Evolutionary conservation across 1,139 yeast genomes (phyloP), one percentile per base, ranked within the genome.

Genomic region (Debaryomyces coudertii): DNA sequence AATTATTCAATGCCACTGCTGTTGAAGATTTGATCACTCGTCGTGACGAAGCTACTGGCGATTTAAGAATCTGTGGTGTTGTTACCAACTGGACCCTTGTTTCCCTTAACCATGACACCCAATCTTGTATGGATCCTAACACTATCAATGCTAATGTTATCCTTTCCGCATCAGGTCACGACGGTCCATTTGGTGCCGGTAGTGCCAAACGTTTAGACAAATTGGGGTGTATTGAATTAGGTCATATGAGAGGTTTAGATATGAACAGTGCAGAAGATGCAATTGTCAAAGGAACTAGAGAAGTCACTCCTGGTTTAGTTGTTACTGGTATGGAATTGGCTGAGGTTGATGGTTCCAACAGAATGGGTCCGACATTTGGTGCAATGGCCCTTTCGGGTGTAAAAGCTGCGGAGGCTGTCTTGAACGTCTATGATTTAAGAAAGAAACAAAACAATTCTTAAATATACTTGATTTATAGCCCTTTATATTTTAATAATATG

Each of bases 361-460:
- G 93, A 68, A 86, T 86, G 92, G 92, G 93, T 14, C 92, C 93
- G 43, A 86, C 92, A 28, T 86, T 86, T 54, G 92, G 90, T 48
- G 92, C 90, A 42, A 86, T 86, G 92, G 86, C 82, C 34, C 77
- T 84, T 49, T 80, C 87, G 28, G 90, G 90, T 54, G 85, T 84
- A 54, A 84, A 84, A 68, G 90, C 90, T 40, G 90, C 90, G 22
- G 88, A 85, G 58, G 64, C 75, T 31, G 81, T 77, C 36, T 71
- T 82, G 63, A 73, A 76, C 46, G 77, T 78, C 36, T 71, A 67
- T 52, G 85, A 81, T 31, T 41, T 60, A 40, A 76, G 85, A 65
- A 75, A 71, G 68, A 63, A 64, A 53, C 73, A 73, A 53, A 73
- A 73, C 51, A 62, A 25, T 5, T 37, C 36, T 16, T 34, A 34